Percentiles rank a stretch among this genome's conserved stretches.
phyloP scores from a whole-genome alignment of 495 filamentous ascomycete genomes.

The Annulohypoxylon nitens region DNA sequence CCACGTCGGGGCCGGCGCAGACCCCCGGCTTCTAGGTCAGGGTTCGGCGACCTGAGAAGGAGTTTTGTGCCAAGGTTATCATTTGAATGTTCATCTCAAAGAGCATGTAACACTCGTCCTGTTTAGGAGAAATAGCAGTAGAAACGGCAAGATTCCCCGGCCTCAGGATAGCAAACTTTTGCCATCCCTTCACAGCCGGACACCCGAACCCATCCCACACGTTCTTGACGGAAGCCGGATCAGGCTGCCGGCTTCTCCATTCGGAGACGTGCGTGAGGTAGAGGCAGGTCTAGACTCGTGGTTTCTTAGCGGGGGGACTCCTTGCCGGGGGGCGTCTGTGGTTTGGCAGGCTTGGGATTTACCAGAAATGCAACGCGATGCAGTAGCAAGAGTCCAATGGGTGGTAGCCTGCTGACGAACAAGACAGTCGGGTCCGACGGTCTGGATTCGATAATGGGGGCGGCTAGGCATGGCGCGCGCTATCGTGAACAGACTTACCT shows the following conservation, averaged over 20 bases:
- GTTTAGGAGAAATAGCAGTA: neutral
- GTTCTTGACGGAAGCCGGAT: neutral
- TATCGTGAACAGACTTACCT: neutral
- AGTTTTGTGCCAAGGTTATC: neutral
- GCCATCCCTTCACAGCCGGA: conserved; percentile 4
- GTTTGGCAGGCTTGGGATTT: neutral
- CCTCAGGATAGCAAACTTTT: conserved; percentile 12
- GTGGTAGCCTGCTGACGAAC: neutral
- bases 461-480: neutral
- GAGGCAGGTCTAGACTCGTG: conserved; percentile 16
- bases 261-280: conserved; percentile 15
- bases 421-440: neutral
- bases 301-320: too few species aligned
- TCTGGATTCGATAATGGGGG: neutral
- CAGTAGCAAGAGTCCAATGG: neutral
- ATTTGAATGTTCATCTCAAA: neutral
- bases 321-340: neutral
- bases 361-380: neutral
- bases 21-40: neutral
- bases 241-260: conserved; percentile 15
- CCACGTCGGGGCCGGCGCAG: neutral
- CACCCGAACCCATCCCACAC: neutral
- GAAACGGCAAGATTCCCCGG: neutral
- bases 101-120: neutral
- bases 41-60: neutral